Percentiles rank a stretch among this genome's conserved stretches.
Conservation (phyloP, 768 basidiomycete species). For the Paxillus involutus region DNA sequence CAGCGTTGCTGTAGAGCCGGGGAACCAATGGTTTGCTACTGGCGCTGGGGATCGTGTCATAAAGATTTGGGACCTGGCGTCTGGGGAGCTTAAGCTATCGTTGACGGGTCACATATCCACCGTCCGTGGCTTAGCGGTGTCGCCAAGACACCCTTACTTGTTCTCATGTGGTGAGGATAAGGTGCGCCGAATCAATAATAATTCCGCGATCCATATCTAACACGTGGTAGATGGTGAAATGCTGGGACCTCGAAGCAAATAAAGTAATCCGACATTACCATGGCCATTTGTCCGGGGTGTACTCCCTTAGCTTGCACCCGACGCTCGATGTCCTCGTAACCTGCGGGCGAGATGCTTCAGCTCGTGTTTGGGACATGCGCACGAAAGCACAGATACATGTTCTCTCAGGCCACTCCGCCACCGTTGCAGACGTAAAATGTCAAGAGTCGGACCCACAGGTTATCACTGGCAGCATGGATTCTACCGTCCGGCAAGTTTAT, state of each 20-base stretch:
- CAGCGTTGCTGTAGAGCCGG: conserved; percentile 93
- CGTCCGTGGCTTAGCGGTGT: conserved; percentile 92
- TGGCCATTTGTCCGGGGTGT: conserved; percentile 98
- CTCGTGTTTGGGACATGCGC: conserved; percentile 99
- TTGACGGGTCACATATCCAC: conserved; percentile 98
- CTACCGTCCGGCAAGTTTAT: conserved; percentile 74
- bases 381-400: conserved; percentile 96
- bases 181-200: conserved; percentile 43
- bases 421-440: conserved; percentile 93
- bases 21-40: conserved; percentile 98
- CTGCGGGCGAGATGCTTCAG: conserved; percentile 92
- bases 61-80: conserved; percentile 98
- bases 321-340: conserved; percentile 96
- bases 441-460: conserved; percentile 98
- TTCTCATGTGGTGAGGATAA: conserved; percentile 99
- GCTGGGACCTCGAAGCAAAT: conserved; percentile 98
- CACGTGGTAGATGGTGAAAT: conserved; percentile 89
- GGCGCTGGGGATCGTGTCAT: conserved; percentile 98
- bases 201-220: neutral
- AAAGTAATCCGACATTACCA: conserved; percentile 99
- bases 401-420: conserved; percentile 90
- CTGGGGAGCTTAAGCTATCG: conserved; percentile 95
- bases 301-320: conserved; percentile 88
- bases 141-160: conserved; percentile 90
- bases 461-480: conserved; percentile 98